phyloP scores from a whole-genome alignment of 148 eudicot species.

The Silene latifolia region DNA sequence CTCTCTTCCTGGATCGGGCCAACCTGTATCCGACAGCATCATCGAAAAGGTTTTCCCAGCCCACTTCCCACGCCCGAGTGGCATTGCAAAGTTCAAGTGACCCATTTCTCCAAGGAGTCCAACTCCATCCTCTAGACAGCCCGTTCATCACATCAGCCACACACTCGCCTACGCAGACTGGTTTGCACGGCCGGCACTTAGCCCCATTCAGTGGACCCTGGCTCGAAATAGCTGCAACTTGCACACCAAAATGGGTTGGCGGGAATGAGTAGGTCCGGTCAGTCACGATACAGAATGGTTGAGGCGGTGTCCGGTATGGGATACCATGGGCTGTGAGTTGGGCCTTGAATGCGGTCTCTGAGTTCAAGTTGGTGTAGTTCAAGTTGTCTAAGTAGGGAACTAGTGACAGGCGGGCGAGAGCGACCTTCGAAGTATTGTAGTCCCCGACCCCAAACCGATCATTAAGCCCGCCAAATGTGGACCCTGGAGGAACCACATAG shows the following conservation, averaged over 20 bases:
- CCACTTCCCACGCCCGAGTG: conserved; percentile 56
- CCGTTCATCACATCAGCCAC: conserved; percentile 44
- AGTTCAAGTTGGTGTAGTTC: conserved; percentile 60
- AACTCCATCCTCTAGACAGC: conserved; percentile 64
- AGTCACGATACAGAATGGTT: conserved; percentile 73
- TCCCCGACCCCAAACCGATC: conserved; percentile 83
- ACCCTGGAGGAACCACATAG: conserved; percentile 76
- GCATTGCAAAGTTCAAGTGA: conserved; percentile 64
- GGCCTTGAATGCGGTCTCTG: conserved; percentile 70
- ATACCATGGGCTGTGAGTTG: conserved; percentile 50
- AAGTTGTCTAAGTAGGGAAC: conserved; percentile 54
- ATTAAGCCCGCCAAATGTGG: conserved; percentile 69
- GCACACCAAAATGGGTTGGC: conserved; percentile 57
- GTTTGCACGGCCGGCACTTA: conserved; percentile 83
- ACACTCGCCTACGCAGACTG: conserved; percentile 45
- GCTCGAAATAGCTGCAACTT: conserved; percentile 72
- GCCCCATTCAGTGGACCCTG: conserved; percentile 74
- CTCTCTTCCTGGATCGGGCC: conserved; percentile 43
- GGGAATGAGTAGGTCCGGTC: conserved; percentile 66
- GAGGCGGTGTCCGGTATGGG: conserved; percentile 29
- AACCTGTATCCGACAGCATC: conserved; percentile 36
- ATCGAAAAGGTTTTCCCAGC: conserved; percentile 68
- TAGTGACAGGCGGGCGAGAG: conserved; percentile 81
- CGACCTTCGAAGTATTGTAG: conserved; percentile 53
- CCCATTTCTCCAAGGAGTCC: conserved; percentile 59